These are phyloP conservation scores for Citrus unshiu DNA, from an alignment of 345 rosid species.

Conservation along the genomic window DNA sequence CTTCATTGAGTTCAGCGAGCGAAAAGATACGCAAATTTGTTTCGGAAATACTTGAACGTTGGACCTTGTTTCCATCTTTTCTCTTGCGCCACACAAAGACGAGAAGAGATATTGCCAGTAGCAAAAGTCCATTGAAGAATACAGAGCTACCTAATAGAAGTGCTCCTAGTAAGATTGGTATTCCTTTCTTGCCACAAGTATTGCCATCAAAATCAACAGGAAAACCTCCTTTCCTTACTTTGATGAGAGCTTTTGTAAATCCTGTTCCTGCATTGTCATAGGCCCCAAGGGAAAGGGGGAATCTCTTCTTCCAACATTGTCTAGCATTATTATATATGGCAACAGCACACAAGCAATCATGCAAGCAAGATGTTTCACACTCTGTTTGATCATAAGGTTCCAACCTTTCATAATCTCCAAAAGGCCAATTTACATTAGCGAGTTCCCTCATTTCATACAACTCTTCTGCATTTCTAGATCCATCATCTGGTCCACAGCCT, in stretches of 20 bases:
- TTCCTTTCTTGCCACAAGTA: neutral
- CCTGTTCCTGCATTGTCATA: neutral
- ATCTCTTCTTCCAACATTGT: conserved; percentile 10
- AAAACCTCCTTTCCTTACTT: conserved; percentile 11
- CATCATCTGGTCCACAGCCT: conserved; percentile 16
- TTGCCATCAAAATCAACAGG: neutral
- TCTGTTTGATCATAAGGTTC: conserved; percentile 1
- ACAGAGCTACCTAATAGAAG: conserved; percentile 18
- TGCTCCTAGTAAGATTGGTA: conserved; percentile 3
- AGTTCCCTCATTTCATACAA: conserved; percentile 3
- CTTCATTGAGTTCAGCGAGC: conserved; percentile 20
- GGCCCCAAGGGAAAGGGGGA: neutral
- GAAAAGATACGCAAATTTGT: conserved; percentile 19
- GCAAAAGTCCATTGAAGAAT: conserved; percentile 4
- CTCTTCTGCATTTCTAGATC: conserved; percentile 10
- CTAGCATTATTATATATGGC: neutral
- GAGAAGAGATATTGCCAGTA: neutral
- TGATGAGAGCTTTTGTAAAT: conserved; percentile 7
- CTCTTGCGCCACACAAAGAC: neutral
- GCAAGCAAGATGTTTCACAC: conserved; percentile 21
- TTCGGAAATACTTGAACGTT: neutral
- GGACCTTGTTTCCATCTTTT: neutral
- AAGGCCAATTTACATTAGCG: neutral
- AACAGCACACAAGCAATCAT: conserved; percentile 19
- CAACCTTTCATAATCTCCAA: conserved; percentile 13